Percentiles rank a stretch among this genome's conserved stretches.
phyloP scores from a whole-genome alignment of 1,284 basidiomycete genomes.

The Mycena citricolor region DNA sequence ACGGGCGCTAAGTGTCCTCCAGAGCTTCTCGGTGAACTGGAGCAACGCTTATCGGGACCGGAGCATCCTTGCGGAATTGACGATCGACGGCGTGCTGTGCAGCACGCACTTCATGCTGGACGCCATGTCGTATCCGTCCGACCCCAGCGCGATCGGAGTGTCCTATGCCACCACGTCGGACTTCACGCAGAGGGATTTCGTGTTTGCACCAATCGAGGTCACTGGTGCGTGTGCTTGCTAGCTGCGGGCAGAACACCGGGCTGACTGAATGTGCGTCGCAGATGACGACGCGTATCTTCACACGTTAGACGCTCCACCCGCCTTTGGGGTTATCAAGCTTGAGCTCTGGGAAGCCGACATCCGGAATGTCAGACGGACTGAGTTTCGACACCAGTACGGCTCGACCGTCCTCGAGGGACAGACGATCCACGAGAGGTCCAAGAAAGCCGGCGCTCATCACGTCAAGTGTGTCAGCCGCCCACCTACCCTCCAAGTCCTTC shows the following conservation, averaged over 20 bases:
- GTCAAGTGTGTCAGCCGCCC: conserved; percentile 17
- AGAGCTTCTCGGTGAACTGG: conserved; percentile 27
- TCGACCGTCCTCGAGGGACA: conserved; percentile 17
- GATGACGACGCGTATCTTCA: conserved; percentile 25
- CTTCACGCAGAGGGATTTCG: conserved; percentile 24
- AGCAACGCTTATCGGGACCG: conserved; percentile 21
- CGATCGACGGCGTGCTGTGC: conserved; percentile 26
- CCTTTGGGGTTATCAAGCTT: conserved; percentile 23
- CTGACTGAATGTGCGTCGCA: neutral
- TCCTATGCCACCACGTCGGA: conserved; percentile 26
- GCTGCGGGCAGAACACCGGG: neutral
- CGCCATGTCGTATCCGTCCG: conserved; percentile 11
- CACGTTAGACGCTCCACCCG: conserved; percentile 19
- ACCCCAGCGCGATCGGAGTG: conserved; percentile 20
- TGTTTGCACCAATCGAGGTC: conserved; percentile 22
- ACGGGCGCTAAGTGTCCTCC: neutral
- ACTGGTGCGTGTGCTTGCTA: conserved; percentile 15
- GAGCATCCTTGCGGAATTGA: conserved; percentile 20
- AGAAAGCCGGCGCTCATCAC: conserved; percentile 26
- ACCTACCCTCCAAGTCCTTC: neutral
- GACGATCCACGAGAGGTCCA: conserved; percentile 25
- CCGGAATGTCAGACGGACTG: conserved; percentile 15
- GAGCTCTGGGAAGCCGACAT: conserved; percentile 25
- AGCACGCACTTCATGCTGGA: conserved; percentile 27
- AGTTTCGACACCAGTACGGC: conserved; percentile 19